Conservation (phyloP, 2,329 filamentous ascomycete species). For the Bimuria novae-zelandiae region DNA sequence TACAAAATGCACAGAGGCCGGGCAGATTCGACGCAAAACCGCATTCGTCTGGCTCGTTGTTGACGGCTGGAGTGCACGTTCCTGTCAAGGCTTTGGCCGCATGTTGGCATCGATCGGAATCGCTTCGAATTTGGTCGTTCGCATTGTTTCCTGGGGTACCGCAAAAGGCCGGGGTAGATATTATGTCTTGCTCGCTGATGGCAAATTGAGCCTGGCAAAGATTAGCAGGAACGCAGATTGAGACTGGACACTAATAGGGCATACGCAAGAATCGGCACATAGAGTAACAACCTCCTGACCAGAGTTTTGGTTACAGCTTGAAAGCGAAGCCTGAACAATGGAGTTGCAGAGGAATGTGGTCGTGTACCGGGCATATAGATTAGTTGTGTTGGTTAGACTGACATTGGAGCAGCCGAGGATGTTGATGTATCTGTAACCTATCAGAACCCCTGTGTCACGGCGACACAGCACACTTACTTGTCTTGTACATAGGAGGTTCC, state of each 20-base stretch:
- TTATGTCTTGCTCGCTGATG: slow-evolving; percentile 84
- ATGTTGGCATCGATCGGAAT: slow-evolving; percentile 87
- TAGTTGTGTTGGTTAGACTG: slow-evolving; percentile 75
- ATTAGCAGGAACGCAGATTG: slow-evolving; percentile 35
- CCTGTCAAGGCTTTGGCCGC: slow-evolving; percentile 78
- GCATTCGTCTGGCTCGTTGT: slow-evolving; percentile 86
- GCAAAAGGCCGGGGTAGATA: slow-evolving; percentile 75
- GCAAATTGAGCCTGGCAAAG: slow-evolving; percentile 72
- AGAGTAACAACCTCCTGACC: slow-evolving; percentile 71
- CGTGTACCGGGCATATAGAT: slow-evolving; percentile 91
- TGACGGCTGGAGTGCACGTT: slow-evolving; percentile 73
- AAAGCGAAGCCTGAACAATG: slow-evolving; percentile 86
- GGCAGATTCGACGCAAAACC: slow-evolving; percentile 73
- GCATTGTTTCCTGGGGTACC: slow-evolving; percentile 67
- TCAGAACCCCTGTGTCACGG: slow-evolving; percentile 35
- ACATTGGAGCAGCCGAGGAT: slow-evolving; percentile 80
- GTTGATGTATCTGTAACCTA: slow-evolving; percentile 70
- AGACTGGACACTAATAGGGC: slow-evolving; percentile 38
- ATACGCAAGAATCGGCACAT: slow-evolving; percentile 86
- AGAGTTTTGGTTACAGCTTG: slow-evolving; percentile 66
- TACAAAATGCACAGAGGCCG: slow-evolving; percentile 87
- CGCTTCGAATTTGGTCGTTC: slow-evolving; percentile 79
- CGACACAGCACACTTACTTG: slow-evolving; percentile 64
- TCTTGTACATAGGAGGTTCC: slow-evolving; percentile 72
- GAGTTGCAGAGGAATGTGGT: slow-evolving; percentile 91